Conservation (phyloP, 2,329 filamentous ascomycete genomes). For the Aspergillus pseudoglaucus region DNA sequence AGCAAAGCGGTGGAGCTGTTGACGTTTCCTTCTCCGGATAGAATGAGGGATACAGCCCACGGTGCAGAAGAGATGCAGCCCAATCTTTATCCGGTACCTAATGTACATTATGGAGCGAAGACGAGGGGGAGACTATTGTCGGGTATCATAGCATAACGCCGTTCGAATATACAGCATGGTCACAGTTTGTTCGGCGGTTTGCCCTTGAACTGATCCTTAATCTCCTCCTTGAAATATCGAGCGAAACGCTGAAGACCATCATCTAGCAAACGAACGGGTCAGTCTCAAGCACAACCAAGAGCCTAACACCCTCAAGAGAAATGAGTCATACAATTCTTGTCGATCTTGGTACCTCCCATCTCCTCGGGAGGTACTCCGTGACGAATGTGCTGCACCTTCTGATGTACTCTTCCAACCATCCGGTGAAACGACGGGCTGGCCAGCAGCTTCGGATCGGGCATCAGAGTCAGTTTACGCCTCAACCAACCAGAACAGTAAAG, state of each 20-base stretch:
- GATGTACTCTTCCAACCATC: slow-evolving; percentile 38
- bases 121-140: not conserved
- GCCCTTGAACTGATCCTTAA: slow-evolving; percentile 37
- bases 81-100: slow-evolving; percentile 16
- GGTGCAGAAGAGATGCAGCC: slow-evolving; percentile 12
- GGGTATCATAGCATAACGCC: slow-evolving; percentile 14
- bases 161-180: slow-evolving; percentile 1
- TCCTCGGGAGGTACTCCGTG: slow-evolving; percentile 39
- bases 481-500: not conserved
- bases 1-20: slow-evolving; percentile 14
- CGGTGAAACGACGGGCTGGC: slow-evolving; percentile 39
- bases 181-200: slow-evolving; percentile 26
- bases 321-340: slow-evolving; percentile 24
- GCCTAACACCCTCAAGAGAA: no score
- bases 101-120: not conserved
- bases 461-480: slow-evolving; percentile 6
- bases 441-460: slow-evolving; percentile 28
- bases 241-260: slow-evolving; percentile 27
- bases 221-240: slow-evolving; percentile 37
- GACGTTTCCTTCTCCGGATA: slow-evolving; percentile 16
- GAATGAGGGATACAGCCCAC: slow-evolving; percentile 19
- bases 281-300: slow-evolving; percentile 1
- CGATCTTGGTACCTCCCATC: slow-evolving; percentile 37
- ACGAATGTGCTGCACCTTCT: slow-evolving; percentile 34
- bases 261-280: slow-evolving; percentile 12